Percentiles rank a stretch among this genome's conserved stretches.
Evolutionary conservation across 441 rosid genomes (phyloP).

Genomic region (Sinapis alba): DNA sequence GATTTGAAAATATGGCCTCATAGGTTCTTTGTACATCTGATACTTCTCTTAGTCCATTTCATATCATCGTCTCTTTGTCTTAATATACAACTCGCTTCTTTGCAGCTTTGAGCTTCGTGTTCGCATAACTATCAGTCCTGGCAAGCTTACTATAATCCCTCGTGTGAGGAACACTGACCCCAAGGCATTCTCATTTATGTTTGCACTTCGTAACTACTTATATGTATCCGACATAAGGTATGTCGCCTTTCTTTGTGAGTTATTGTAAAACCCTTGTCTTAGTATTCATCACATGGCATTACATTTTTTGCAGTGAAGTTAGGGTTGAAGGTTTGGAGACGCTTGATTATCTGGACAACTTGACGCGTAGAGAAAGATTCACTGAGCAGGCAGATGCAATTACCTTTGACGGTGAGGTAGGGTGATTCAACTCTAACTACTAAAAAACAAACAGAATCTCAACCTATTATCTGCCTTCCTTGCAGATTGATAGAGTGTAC

Average conservation of each 20-base stretch:
- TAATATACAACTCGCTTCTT: background rate
- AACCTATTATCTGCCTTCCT: background rate
- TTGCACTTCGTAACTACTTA: slow-evolving; percentile 53
- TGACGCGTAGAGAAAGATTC: slow-evolving; percentile 48
- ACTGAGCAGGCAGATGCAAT: slow-evolving; percentile 74
- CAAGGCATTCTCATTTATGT: slow-evolving; percentile 58
- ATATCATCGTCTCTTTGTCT: background rate
- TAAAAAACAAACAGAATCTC: background rate
- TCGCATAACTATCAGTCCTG: slow-evolving; percentile 54
- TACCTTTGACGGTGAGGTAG: slow-evolving; percentile 65
- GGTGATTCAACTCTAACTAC: background rate
- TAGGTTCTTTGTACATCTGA: slow-evolving; percentile 44
- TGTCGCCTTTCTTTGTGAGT: background rate
- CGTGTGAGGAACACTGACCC: slow-evolving; percentile 64
- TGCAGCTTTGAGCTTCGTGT: slow-evolving; percentile 69
- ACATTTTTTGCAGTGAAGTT: slow-evolving; percentile 59
- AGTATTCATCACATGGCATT: background rate
- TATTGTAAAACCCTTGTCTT: background rate
- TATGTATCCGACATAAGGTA: slow-evolving; percentile 70
- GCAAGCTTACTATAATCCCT: slow-evolving; percentile 61
- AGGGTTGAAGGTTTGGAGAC: slow-evolving; percentile 75
- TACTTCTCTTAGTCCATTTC: background rate
- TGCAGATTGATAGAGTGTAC: slow-evolving; percentile 63
- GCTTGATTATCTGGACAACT: slow-evolving; percentile 64
- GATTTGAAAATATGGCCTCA: slow-evolving; percentile 61